These are phyloP conservation scores for Colletotrichum chlorophyti DNA, from an alignment of 2,329 filamentous ascomycete genomes.

Conservation along the genomic window DNA sequence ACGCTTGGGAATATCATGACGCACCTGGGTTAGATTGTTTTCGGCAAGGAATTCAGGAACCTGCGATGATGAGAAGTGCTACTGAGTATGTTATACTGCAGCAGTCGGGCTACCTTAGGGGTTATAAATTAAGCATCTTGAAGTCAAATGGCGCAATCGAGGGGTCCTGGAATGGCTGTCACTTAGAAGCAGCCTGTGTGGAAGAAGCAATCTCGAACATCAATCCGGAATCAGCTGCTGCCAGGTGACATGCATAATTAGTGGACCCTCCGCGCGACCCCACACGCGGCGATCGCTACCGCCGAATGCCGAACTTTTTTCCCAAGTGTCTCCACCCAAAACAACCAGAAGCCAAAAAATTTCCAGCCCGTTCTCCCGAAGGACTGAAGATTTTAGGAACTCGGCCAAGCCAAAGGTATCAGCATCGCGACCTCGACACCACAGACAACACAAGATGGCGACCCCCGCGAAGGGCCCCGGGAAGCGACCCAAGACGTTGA, in stretches of 20 bases:
- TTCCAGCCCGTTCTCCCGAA: conserved; percentile 4
- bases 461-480: conserved; percentile 30
- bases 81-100: too few relatives aligned
- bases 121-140: too few relatives aligned
- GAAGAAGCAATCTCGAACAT: not conserved
- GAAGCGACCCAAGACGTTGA: conserved; percentile 42
- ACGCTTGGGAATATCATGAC: too few relatives aligned
- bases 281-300: conserved; percentile 19
- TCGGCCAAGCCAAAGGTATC: not conserved
- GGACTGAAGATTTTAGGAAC: not conserved
- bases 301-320: conserved; percentile 26
- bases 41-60: too few relatives aligned
- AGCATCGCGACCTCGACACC: not conserved
- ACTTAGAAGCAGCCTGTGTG: too few relatives aligned
- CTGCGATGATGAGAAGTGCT: too few relatives aligned
- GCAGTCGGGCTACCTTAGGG: too few relatives aligned
- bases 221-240: not conserved
- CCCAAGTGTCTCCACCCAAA: conserved; percentile 18
- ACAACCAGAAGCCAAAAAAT: conserved; percentile 19
- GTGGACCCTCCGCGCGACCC: accelerated
- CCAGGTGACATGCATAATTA: not conserved
- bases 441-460: conserved; percentile 17
- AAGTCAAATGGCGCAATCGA: too few relatives aligned
- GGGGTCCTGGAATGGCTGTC: too few relatives aligned
- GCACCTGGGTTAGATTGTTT: too few relatives aligned